A percentile compares a stretch with the other conserved stretches of the same genome.
Evolutionary conservation across 2,329 filamentous ascomycete species (phyloP).

Genomic region (Alternaria atra): DNA sequence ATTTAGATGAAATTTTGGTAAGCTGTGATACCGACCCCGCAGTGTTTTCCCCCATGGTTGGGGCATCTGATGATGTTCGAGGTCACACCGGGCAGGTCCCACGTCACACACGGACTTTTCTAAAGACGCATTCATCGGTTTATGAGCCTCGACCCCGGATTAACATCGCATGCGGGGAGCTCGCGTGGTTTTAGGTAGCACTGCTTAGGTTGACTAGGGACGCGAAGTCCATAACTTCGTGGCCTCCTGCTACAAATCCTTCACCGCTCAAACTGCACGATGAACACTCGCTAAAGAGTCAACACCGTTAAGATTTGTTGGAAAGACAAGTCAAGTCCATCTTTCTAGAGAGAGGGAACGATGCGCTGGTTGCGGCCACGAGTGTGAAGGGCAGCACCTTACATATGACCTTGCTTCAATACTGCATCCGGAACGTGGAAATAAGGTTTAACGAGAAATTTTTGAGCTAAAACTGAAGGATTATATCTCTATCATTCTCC

Average conservation of each 20-base stretch:
- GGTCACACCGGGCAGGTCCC: conserved; percentile 21
- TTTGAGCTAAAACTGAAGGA: not conserved
- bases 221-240: not conserved
- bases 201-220: not conserved
- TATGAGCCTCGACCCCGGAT: conserved; percentile 3
- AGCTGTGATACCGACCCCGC: conserved; percentile 17
- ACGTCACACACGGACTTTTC: conserved; percentile 13
- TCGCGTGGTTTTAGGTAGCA: conserved; percentile 23
- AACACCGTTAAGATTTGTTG: not conserved
- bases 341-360: not conserved
- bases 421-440: not conserved
- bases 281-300: not conserved
- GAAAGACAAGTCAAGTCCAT: not conserved
- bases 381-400: not conserved
- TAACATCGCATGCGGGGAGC: conserved; percentile 17
- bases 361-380: not conserved
- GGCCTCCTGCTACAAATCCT: conserved; percentile 5
- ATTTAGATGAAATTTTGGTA: not conserved
- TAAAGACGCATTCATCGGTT: not conserved
- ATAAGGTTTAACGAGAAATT: not conserved
- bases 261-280: conserved; percentile 5
- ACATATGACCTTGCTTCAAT: not conserved
- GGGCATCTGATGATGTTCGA: conserved; percentile 19
- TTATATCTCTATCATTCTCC: not conserved
- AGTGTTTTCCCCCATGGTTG: conserved; percentile 8